phyloP scores from a whole-genome alignment of 1,139 yeast genomes.

The Blastobotrys malaysiensis region DNA sequence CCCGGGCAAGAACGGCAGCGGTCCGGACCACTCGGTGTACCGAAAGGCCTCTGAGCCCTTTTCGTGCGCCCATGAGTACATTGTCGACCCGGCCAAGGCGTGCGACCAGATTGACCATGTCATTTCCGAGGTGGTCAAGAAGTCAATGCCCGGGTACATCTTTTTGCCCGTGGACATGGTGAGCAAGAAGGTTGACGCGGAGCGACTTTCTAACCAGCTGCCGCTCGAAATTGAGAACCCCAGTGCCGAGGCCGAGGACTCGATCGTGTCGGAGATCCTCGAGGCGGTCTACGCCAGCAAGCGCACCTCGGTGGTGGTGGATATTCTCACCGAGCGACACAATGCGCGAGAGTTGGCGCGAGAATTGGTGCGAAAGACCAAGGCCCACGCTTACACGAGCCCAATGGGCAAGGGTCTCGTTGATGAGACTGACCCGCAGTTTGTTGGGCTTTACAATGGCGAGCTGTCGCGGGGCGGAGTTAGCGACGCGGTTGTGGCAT shows the following conservation, averaged over 20 bases:
- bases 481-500: conserved; percentile 32
- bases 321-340: conserved; percentile 57
- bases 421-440: conserved; percentile 55
- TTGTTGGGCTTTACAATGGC: conserved; percentile 64
- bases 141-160: conserved; percentile 73
- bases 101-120: conserved; percentile 62
- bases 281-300: conserved; percentile 45
- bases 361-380: conserved; percentile 42
- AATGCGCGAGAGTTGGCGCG: conserved; percentile 40
- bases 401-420: conserved; percentile 51
- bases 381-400: conserved; percentile 44
- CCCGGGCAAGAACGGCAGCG: conserved; percentile 40
- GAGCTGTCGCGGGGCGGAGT: conserved; percentile 43
- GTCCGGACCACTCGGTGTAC: conserved; percentile 59
- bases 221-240: conserved; percentile 29
- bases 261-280: conserved; percentile 45
- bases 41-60: conserved; percentile 55
- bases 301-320: conserved; percentile 62
- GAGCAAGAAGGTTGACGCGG: conserved; percentile 36
- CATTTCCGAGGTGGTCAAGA: conserved; percentile 47
- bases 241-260: conserved; percentile 29
- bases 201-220: conserved; percentile 29
- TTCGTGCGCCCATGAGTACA: conserved; percentile 53
- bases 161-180: conserved; percentile 70
- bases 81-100: conserved; percentile 46